Evolutionary conservation across 2,329 filamentous ascomycete genomes (phyloP).

Genomic region (Diaporthe nobilis): DNA sequence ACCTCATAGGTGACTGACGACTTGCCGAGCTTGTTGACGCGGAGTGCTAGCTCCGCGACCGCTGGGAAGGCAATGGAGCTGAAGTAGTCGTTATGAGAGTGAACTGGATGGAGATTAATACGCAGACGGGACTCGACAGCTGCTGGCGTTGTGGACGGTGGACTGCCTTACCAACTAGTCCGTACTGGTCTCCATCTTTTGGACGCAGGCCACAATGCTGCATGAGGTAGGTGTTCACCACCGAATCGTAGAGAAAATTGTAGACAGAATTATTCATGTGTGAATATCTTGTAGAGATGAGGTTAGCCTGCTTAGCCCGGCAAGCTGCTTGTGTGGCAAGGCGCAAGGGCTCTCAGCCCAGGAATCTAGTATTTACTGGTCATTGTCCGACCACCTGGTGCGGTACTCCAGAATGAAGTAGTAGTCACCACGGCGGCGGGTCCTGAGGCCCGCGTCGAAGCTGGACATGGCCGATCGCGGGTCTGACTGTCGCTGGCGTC

Average conservation of each 20-base stretch:
- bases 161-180: slow-evolving; percentile 70
- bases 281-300: slow-evolving; percentile 69
- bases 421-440: slow-evolving; percentile 79
- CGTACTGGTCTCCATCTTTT: slow-evolving; percentile 78
- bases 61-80: slow-evolving; percentile 85
- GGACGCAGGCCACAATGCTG: slow-evolving; percentile 82
- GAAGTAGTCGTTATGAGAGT: slow-evolving; percentile 89
- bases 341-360: neutral
- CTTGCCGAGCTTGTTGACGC: slow-evolving; percentile 86
- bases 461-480: slow-evolving; percentile 49
- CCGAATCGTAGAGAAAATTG: slow-evolving; percentile 88
- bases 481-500: slow-evolving; percentile 8
- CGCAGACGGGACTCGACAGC: neutral
- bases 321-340: slow-evolving; percentile 34
- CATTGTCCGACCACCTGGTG: slow-evolving; percentile 79
- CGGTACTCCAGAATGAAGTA: slow-evolving; percentile 84
- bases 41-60: slow-evolving; percentile 83
- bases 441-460: slow-evolving; percentile 64
- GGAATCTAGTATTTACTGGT: slow-evolving; percentile 37
- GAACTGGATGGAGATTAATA: slow-evolving; percentile 61
- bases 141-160: neutral
- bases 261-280: slow-evolving; percentile 95
- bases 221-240: slow-evolving; percentile 91
- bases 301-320: slow-evolving; percentile 27
- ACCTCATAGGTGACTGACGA: slow-evolving; percentile 93